Base-by-base conservation (phyloP, 2,329 filamentous ascomycete genomes). In the Arthrobotrys conoides region DNA sequence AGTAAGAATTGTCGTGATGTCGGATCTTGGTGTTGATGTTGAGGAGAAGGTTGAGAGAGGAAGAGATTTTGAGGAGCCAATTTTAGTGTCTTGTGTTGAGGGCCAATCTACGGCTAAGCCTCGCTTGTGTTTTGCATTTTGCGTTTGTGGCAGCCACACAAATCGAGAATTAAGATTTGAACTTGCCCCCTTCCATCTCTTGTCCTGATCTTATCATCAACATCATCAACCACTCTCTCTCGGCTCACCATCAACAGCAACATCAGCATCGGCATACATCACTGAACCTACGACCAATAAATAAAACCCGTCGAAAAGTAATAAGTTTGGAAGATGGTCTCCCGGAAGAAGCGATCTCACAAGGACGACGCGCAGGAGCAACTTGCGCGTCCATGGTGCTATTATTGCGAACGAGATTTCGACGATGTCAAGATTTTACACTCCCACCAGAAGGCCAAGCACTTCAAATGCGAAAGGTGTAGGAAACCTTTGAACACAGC, bases 391-490 rank as follows among this genome's bases (percentile, higher is more conserved):
- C 92, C 95, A 63, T 98, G 94, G 94, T 99, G 96, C 87, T 99
- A 97, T 86, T 99, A 99, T 87, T 99, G 96, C 91, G 96, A 99
- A 86, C 92, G 95, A 86, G 95, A 98, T 86, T 99, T 98, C 84
- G 94, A 98, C 85, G 96, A 99, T 84, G 85, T 97, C 57, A 97
- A 97, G 87, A 94, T 98, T 82, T 90, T 99, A 80, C 96, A 97
- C 82, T 94, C 93, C 73, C 96, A 99, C 85, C 96, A 98, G 84
- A 98, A 97, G 84, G 94, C 95, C n/a, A 98, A 98, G 86, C 96
- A 99, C 85, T 98, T 97, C 88, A 97, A 97, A 85, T 99, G 96
- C 86, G 93, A 97, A 82, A 88, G 91, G 86, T 99, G 96, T 84
- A 91, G 91, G 67, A 90, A 96, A 81, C 89, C 94, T 81, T 86